These are phyloP conservation scores for Pelargonium cotyledonis DNA, from an alignment of 441 rosid species.

Conservation along the genomic window DNA sequence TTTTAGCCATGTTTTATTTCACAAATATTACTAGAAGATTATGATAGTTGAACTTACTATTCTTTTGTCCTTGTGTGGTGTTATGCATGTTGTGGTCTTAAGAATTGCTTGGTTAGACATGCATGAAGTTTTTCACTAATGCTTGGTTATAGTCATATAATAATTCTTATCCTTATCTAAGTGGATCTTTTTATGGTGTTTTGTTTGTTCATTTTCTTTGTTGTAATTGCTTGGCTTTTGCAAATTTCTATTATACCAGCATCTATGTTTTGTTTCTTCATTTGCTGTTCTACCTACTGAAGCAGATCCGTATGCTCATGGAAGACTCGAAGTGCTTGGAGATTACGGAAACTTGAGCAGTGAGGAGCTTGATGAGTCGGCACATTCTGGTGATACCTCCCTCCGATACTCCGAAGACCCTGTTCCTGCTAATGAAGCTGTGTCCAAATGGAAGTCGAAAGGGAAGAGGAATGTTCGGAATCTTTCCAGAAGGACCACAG, in stretches of 20 bases:
- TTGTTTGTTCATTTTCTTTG: background rate
- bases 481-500: slow-evolving; percentile 47
- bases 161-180: background rate
- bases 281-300: slow-evolving; percentile 41
- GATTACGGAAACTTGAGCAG: slow-evolving; percentile 64
- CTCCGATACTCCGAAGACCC: slow-evolving; percentile 43
- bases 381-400: slow-evolving; percentile 55
- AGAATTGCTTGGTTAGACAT: background rate
- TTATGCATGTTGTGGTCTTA: background rate
- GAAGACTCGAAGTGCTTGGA: slow-evolving; percentile 34
- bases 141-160: background rate
- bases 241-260: background rate
- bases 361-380: slow-evolving; percentile 62
- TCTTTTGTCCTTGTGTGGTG: background rate
- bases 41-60: slow-evolving; percentile 1
- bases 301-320: slow-evolving; percentile 32
- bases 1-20: background rate
- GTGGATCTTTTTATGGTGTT: background rate
- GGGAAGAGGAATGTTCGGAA: slow-evolving; percentile 78
- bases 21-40: background rate
- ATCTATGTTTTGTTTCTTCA: slow-evolving; percentile 23
- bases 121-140: background rate
- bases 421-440: slow-evolving; percentile 46
- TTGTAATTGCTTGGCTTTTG: background rate
- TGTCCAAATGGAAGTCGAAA: slow-evolving; percentile 87